phyloP scores from a whole-genome alignment of 2,329 filamentous ascomycete species.

The Chaetomiaceae sp. region DNA sequence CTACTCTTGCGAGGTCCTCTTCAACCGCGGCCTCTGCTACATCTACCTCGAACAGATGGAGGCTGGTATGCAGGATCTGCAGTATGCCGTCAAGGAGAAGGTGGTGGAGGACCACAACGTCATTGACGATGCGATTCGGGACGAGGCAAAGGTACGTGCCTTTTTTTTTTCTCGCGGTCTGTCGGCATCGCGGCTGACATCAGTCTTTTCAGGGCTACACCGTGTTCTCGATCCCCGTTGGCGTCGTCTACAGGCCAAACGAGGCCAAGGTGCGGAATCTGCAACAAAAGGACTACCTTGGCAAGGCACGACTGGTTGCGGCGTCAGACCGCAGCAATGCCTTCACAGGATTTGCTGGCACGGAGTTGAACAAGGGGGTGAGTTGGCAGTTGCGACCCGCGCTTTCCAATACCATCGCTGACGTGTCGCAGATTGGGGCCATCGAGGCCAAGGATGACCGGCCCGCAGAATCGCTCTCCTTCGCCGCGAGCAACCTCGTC shows the following conservation, averaged over 20 bases:
- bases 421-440: slow-evolving; percentile 42
- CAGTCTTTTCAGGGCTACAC: slow-evolving; percentile 71
- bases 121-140: slow-evolving; percentile 92
- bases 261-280: slow-evolving; percentile 98
- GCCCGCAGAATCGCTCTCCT: slow-evolving; percentile 79
- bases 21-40: slow-evolving; percentile 95
- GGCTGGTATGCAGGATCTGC: slow-evolving; percentile 83
- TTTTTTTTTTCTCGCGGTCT: neutral
- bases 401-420: neutral
- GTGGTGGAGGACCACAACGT: slow-evolving; percentile 95
- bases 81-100: slow-evolving; percentile 91
- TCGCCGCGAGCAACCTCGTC: slow-evolving; percentile 87
- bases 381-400: slow-evolving; percentile 31
- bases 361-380: slow-evolving; percentile 68
- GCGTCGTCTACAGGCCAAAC: slow-evolving; percentile 90
- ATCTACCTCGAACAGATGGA: slow-evolving; percentile 93
- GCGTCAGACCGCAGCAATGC: slow-evolving; percentile 76
- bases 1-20: slow-evolving; percentile 95
- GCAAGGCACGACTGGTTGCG: slow-evolving; percentile 89
- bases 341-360: slow-evolving; percentile 76
- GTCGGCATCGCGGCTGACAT: neutral
- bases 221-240: slow-evolving; percentile 96
- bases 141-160: slow-evolving; percentile 72
- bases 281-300: slow-evolving; percentile 95
- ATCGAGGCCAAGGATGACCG: slow-evolving; percentile 68